Base-by-base conservation (phyloP, 345 rosid genomes). In the Boechera stricta region DNA sequence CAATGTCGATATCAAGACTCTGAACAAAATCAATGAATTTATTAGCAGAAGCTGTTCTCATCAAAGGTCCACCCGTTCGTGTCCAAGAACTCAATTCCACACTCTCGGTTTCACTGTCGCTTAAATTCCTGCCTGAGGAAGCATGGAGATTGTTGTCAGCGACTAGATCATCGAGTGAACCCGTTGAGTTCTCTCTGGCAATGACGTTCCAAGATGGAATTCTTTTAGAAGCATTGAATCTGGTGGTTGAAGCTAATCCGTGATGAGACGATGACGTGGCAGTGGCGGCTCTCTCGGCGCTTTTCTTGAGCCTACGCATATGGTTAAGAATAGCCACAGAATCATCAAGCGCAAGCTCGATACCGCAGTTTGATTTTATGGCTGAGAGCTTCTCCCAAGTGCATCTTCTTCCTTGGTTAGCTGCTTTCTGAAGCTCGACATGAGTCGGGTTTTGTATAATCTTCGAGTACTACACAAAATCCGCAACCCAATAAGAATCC, bases 361-460 rank as follows among this genome's bases (percentile, higher is more conserved):
- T 95, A 10, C 93, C 97, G 5, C 97, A 95, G 84, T 95, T 91
- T 47, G 96, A 97, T 87, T 95, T 95, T 5, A 93, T 91, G 35
- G 97, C 98, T 4, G 99, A 91, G 53, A 95, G 96, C 91, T 95
- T 95, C 82, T 95, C 99, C 99, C 99, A 93, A 38, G 99, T 95
- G 79, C 99, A 87, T 80, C 99, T 87, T 67, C 99, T 89, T 65
- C 98, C 99, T 80, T 95, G 99, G 87, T 89, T 91, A 66, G 87
- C 83, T 2, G 97, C 97, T 78, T 91, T 91, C 42, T 91, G 93
- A 67, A 91, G 89, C 86, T 89, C 97, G 29, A 81, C 81, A 55
- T 81, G 86, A 7, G 87, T 64, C 11, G 98, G 99, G 77, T 95
- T 95, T 78, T 93, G 97, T 70, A 95, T 84, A 7, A 95, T 84